phyloP scores from a whole-genome alignment of 2,329 filamentous ascomycete genomes.

The Fusarium nurragi region DNA sequence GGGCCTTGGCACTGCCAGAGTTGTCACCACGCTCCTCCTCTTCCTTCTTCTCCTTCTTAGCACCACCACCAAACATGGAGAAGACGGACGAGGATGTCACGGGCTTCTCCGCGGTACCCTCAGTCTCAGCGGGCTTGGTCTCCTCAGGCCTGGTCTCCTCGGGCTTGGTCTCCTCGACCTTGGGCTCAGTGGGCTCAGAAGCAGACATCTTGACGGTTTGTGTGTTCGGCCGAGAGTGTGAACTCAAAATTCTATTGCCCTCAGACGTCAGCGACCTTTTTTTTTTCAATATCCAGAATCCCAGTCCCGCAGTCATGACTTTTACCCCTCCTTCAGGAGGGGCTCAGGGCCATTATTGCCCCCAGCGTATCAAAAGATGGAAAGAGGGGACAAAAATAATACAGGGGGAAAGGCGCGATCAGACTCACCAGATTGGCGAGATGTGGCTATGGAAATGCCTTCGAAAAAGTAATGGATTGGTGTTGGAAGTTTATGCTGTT shows the following conservation, averaged over 20 bases:
- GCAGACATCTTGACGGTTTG: conserved; percentile 56
- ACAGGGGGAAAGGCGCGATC: background rate
- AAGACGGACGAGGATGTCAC: conserved; percentile 77
- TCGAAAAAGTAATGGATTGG: conserved; percentile 7
- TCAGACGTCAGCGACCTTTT: conserved; percentile 35
- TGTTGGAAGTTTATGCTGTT: conserved; percentile 19
- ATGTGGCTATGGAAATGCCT: conserved; percentile 24
- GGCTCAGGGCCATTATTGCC: conserved; percentile 29
- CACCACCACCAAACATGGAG: conserved; percentile 98
- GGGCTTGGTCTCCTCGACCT: conserved; percentile 60
- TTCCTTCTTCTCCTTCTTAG: conserved; percentile 96
- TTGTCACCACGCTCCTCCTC: conserved; percentile 82
- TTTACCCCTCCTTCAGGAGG: conserved; percentile 36
- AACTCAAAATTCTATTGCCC: conserved; percentile 20
- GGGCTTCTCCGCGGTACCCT: conserved; percentile 48
- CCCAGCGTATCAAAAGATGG: conserved; percentile 7
- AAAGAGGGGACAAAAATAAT: background rate
- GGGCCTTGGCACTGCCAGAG: conserved; percentile 87
- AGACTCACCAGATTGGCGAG: conserved; percentile 37
- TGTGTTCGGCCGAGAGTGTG: conserved; percentile 22
- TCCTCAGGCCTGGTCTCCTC: conserved; percentile 46
- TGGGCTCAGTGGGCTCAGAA: conserved; percentile 62
- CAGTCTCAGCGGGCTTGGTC: conserved; percentile 39
- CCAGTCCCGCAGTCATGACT: conserved; percentile 33
- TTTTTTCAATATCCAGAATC: conserved; percentile 8